Base-by-base conservation (phyloP, 352 stramenopile genomes). In the Elongisporangium prolatum region DNA sequence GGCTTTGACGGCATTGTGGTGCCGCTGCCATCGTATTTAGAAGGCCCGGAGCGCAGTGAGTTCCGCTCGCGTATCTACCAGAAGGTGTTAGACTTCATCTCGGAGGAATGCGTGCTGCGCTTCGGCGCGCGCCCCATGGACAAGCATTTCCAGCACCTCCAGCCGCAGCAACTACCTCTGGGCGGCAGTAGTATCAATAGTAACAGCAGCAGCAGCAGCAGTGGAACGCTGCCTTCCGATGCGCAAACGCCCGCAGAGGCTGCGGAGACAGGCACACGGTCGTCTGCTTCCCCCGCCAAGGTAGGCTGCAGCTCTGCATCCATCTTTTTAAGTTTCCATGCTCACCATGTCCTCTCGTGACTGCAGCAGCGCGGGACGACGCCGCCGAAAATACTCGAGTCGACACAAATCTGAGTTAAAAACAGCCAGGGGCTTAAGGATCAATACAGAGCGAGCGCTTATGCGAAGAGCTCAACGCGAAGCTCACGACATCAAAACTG, bases 1-100 rank as follows among this genome's bases (percentile, higher is more conserved):
- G 80, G 88, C 65, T 91, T 91, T 64, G 82, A 91, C 52, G 82
- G 82, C 24, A 86, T 93, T 57, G 76, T 90, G 14, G 84, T 93
- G 54, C 84, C 81, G 13, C 57, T 91, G 57, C 84, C 84, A 18
- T 91, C 84, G 16, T 91, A 86, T 56, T 54, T 93, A 6, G 75
- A 89, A 61, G 77, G 80, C 24, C 67, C 88, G 54, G 84, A 91
- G 54, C 72, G 84, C 55, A 68, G 80, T 44, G 80, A 89, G 56
- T 89, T 93, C 51, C 81, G 84, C 56, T 80, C 81, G 48, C 80
- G 84, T 5, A 80, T 93, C 47, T 88, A 91, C 63, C 84, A 91
- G 54, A 94, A 90, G 57, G 77, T 94, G 49, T 52, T 92, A 28
- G 80, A 91, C 60, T 91, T 89, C 48, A 91, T 94, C 61, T 87